Conservation (phyloP, 768 basidiomycete genomes). For the Trametes cingulata region DNA sequence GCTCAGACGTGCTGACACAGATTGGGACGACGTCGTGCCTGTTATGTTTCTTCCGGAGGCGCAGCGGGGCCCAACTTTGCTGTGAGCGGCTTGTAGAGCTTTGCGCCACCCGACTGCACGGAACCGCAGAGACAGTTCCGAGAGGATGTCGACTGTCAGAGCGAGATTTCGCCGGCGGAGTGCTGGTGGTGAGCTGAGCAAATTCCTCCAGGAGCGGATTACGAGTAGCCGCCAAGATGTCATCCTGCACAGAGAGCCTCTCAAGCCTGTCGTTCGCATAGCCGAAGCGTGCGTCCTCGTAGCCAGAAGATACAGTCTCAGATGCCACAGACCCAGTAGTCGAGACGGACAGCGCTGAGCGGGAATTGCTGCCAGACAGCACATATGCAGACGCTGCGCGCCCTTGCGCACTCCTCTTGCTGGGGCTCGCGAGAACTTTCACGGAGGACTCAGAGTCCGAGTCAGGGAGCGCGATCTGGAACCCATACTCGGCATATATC, state of each 20-base stretch:
- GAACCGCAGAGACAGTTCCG: neutral
- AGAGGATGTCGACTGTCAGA: neutral
- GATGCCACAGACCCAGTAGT: neutral
- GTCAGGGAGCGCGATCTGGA: conserved; percentile 17
- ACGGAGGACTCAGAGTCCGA: conserved; percentile 15
- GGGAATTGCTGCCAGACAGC: neutral
- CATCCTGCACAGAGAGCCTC: conserved; percentile 13
- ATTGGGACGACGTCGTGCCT: neutral
- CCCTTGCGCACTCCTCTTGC: neutral
- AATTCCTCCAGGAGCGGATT: neutral
- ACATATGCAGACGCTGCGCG: conserved; percentile 6
- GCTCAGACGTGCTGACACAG: conserved; percentile 4
- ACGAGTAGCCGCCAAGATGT: neutral
- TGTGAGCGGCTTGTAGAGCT: neutral
- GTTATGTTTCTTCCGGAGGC: neutral
- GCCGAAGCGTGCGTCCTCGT: neutral
- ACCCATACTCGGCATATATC: conserved; percentile 16
- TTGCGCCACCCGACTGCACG: neutral
- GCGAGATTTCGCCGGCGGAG: neutral
- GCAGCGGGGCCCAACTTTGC: conserved; percentile 2
- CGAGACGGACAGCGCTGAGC: neutral
- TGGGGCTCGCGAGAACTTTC: conserved; percentile 5
- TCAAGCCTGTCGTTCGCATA: conserved; percentile 5
- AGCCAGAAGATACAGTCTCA: neutral
- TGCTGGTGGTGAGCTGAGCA: conserved; percentile 1